A percentile compares a stretch with the other conserved stretches of the same genome.
phyloP scores from a whole-genome alignment of 78 protist genomes.

The Dictyostelium firmibasis region DNA sequence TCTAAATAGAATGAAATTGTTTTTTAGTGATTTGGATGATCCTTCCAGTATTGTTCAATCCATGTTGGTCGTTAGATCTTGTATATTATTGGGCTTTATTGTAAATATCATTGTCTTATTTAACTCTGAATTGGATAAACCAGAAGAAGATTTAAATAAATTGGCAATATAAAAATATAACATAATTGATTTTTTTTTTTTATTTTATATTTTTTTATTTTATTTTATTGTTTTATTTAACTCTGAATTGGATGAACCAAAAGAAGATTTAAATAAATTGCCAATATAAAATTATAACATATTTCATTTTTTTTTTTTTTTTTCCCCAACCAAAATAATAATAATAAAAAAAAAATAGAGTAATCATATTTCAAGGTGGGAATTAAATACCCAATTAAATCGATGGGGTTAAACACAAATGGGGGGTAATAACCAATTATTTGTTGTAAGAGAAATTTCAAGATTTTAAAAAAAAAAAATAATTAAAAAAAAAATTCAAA shows the following conservation, averaged over 20 bases:
- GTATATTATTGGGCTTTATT: slow-evolving; percentile 15
- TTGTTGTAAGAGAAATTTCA: not conserved
- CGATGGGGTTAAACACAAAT: too few relatives aligned
- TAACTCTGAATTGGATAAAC: not conserved
- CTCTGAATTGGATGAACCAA: not conserved
- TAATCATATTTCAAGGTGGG: too few relatives aligned
- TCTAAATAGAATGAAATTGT: not conserved
- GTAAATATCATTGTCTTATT: slow-evolving; percentile 19
- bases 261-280: not conserved
- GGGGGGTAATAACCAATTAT: not conserved
- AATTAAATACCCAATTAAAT: too few relatives aligned
- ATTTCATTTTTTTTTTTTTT: not conserved
- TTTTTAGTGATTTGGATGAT: not conserved
- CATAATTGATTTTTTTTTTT: not conserved
- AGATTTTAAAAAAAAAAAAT: not conserved
- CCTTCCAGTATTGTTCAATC: not conserved
- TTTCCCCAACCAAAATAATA: not conserved
- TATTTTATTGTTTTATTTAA: slow-evolving; percentile 2
- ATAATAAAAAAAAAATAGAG: not conserved
- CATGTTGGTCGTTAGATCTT: slow-evolving; percentile 1
- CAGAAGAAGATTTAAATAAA: not conserved
- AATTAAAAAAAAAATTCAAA: not conserved
- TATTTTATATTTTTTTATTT: not conserved
- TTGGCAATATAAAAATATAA: not conserved
- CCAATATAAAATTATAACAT: not conserved